Evolutionary conservation across 1,284 basidiomycete species (phyloP), one percentile per base, ranked within the genome.

Genomic region (Rhodotorula sp.): DNA sequence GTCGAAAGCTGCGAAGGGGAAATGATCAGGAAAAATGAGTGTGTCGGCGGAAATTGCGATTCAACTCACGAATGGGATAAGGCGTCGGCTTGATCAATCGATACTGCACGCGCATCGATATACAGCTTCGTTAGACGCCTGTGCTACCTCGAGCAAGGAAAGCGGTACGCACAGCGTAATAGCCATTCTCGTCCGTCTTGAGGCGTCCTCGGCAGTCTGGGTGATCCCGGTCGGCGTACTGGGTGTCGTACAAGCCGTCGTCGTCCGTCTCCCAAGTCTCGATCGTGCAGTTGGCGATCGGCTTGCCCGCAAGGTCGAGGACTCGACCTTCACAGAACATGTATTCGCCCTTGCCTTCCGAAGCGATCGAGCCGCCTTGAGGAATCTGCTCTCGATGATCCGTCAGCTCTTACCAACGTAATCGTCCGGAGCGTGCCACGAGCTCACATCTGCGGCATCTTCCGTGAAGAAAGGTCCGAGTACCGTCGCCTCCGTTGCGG

Each of bases 221-320:
- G 65, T 81, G 84, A 0, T 82, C 81, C 26, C 89, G 85, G 49
- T 85, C 82, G 1, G 82, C 78, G 79, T 92, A 91, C 83, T 93
- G 86, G 5, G 61, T 49, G 60, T 62, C 62, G 57, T 68, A 68
- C 79, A 83, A 79, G 77, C 91, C 74, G 70, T 86, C 79, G 7
- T 84, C 85, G 79, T 93, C 91, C n/a, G 91, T 88, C 82, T 93
- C 91, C 92, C 91, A 93, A 21, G 91, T 92, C 70, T 93, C 90
- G 72, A 93, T 89, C 48, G 85, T 79, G 2, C 89, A 89, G 71
- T 84, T 84, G 7, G 87, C 79, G 63, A 93, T 85, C 2, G 89
- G 88, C n/a, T 86, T 84, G 39, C 92, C 91, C 48, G 86, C 81
- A 1, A 86, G 52, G 43, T 69, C 68, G 29, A 67, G 59, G 4